Conservation (phyloP, 306 rosid genomes). For the Lathyrus sativus region DNA sequence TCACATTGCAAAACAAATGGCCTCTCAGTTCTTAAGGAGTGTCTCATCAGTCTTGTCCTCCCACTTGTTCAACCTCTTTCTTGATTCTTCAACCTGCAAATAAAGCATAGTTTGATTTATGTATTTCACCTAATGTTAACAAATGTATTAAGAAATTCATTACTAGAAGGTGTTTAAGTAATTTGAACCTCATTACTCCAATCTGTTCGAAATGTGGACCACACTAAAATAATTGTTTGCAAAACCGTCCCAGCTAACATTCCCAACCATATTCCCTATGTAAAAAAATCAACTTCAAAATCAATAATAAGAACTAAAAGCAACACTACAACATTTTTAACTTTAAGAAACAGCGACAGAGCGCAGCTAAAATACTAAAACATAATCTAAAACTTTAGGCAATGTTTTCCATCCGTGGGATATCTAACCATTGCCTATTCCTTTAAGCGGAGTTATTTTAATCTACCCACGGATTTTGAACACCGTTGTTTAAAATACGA, state of each 20-base stretch:
- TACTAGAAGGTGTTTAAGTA: not conserved
- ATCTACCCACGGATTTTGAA: too few species aligned
- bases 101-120: not conserved
- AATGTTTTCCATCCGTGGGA: too few species aligned
- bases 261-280: constrained; percentile 83
- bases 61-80: constrained; percentile 64
- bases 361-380: too few species aligned
- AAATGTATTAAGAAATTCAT: not conserved
- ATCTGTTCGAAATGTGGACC: constrained; percentile 67
- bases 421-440: too few species aligned
- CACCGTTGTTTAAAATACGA: not conserved
- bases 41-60: constrained; percentile 38
- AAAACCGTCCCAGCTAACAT: constrained; percentile 63
- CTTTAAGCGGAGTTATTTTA: too few species aligned
- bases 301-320: not conserved
- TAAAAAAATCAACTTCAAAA: not conserved
- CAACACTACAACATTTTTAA: too few species aligned
- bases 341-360: too few species aligned
- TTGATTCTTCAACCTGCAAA: constrained; percentile 67
- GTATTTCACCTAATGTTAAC: not conserved
- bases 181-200: constrained; percentile 67
- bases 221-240: constrained; percentile 65
- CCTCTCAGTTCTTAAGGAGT: constrained; percentile 41
- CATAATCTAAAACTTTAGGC: too few species aligned
- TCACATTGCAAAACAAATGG: not conserved